These are phyloP conservation scores for Penicillium riverlandense DNA, from an alignment of 495 filamentous ascomycete species.

Conservation along the genomic window DNA sequence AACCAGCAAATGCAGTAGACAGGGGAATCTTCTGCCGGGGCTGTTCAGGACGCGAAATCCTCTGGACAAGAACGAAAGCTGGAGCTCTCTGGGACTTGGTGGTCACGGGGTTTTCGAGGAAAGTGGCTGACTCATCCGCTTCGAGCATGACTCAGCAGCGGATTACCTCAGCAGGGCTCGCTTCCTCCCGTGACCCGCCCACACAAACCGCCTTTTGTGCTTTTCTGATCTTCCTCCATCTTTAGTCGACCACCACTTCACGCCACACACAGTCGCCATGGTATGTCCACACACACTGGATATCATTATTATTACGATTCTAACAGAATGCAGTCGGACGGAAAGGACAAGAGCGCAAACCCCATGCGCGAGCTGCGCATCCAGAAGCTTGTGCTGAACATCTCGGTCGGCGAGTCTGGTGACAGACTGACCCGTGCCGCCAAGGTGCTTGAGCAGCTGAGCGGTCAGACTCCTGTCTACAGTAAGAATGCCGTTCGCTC, in stretches of 20 bases:
- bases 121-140: not conserved
- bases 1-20: slow-evolving; percentile 12
- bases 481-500: slow-evolving; percentile 24
- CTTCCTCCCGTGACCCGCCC: slow-evolving; percentile 33
- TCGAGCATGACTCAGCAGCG: slow-evolving; percentile 19
- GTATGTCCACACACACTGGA: slow-evolving; percentile 22
- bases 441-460: slow-evolving; percentile 99
- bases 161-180: slow-evolving; percentile 34
- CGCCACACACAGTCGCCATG: slow-evolving; percentile 42
- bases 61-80: slow-evolving; percentile 7
- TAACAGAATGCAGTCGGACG: slow-evolving; percentile 45
- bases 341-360: slow-evolving; percentile 79
- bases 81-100: slow-evolving; percentile 12
- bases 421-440: slow-evolving; percentile 99
- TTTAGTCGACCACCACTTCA: slow-evolving; percentile 39
- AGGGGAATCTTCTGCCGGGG: not conserved
- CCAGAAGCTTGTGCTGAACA: slow-evolving; percentile 99
- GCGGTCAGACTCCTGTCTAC: slow-evolving; percentile 99
- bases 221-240: slow-evolving; percentile 28
- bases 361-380: slow-evolving; percentile 99
- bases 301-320: slow-evolving; percentile 1
- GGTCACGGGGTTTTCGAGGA: slow-evolving; percentile 13
- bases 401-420: slow-evolving; percentile 99
- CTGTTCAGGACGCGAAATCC: slow-evolving; percentile 10
- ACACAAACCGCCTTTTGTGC: slow-evolving; percentile 38